These are phyloP conservation scores for Starmerella bombicola DNA, from an alignment of 805 yeast genomes.

Conservation along the genomic window DNA sequence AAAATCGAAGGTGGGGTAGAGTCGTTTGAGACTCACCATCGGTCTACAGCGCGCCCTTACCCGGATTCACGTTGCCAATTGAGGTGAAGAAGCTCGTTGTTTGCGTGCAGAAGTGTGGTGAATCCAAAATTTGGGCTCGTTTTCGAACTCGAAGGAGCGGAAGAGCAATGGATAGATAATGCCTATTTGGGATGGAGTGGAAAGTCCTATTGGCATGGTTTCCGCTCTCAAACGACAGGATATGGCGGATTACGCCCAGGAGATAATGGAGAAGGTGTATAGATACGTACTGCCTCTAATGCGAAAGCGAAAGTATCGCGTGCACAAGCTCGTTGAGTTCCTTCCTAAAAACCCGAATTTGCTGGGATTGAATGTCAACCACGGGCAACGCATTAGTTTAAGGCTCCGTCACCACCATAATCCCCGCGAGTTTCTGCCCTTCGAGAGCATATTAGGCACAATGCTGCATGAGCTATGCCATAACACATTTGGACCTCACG, in stretches of 20 bases:
- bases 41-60: no score
- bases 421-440: conserved; percentile 43
- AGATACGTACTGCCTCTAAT: conserved; percentile 63
- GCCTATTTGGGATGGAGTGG: conserved; percentile 18
- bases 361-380: conserved; percentile 71
- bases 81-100: no score
- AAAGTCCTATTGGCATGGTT: conserved; percentile 18
- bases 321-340: conserved; percentile 64
- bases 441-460: conserved; percentile 58
- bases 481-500: conserved; percentile 69
- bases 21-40: no score
- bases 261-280: conserved; percentile 56
- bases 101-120: no score
- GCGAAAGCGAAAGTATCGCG: conserved; percentile 51
- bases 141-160: no score
- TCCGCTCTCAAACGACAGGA: conserved; percentile 41
- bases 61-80: no score
- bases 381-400: conserved; percentile 59
- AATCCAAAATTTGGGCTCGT: no score
- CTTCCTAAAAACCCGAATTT: conserved; percentile 54
- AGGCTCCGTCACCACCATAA: conserved; percentile 53
- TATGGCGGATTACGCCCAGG: conserved; percentile 39
- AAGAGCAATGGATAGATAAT: no score
- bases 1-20: no score
- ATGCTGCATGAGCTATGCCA: conserved; percentile 83